A percentile compares a stretch with the other conserved stretches of the same genome.
Conservation (phyloP, 2,329 filamentous ascomycete species). For the Fusarium devonianum region DNA sequence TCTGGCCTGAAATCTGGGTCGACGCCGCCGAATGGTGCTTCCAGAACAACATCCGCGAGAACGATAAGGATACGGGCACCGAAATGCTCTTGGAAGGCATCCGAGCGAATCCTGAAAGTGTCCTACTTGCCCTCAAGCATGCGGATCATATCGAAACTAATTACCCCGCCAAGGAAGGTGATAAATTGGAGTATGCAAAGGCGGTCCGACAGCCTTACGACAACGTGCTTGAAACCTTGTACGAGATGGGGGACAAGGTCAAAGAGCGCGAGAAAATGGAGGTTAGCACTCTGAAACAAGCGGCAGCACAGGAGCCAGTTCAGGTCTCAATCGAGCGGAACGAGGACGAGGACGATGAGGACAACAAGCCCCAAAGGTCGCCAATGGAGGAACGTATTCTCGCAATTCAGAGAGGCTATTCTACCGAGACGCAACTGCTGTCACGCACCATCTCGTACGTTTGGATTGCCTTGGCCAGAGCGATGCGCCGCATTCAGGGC, state of each 20-base stretch:
- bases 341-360: conserved; percentile 61
- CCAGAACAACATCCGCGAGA: conserved; percentile 71
- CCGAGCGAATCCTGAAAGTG: conserved; percentile 90
- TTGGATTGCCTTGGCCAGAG: conserved; percentile 93
- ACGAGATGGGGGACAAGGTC: conserved; percentile 79
- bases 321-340: conserved; percentile 52
- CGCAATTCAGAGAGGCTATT: conserved; percentile 70
- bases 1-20: conserved; percentile 96
- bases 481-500: conserved; percentile 93
- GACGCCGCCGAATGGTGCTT: conserved; percentile 94
- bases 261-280: conserved; percentile 69
- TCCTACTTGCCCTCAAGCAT: conserved; percentile 86
- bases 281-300: conserved; percentile 63
- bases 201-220: conserved; percentile 86
- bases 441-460: conserved; percentile 88
- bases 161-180: conserved; percentile 77
- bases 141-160: conserved; percentile 86
- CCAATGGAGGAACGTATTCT: conserved; percentile 70
- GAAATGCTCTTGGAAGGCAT: conserved; percentile 85
- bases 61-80: conserved; percentile 68
- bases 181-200: conserved; percentile 77
- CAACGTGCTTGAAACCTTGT: conserved; percentile 84
- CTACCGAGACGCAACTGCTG: conserved; percentile 75
- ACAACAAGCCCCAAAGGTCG: conserved; percentile 53
- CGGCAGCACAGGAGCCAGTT: conserved; percentile 49